These are phyloP conservation scores for Lentinula boryana DNA, from an alignment of 768 basidiomycete genomes.

Conservation along the genomic window DNA sequence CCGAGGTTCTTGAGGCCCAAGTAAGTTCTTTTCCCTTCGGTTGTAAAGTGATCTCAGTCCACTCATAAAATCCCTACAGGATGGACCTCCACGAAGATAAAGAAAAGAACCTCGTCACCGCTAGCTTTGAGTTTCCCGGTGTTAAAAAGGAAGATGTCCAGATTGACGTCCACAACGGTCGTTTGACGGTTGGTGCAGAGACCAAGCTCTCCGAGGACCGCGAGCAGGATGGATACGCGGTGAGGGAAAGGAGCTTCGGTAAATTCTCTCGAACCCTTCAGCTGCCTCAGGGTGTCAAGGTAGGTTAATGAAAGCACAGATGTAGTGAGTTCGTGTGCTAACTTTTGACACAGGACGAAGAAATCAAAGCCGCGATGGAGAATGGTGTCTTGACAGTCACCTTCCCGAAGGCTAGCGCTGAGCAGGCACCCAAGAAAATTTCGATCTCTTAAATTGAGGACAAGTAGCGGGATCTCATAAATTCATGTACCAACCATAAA, in stretches of 20 bases:
- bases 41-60: neutral
- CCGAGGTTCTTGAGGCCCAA: slow-evolving; percentile 22
- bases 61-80: slow-evolving; percentile 22
- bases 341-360: slow-evolving; percentile 16
- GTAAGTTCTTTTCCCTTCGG: slow-evolving; percentile 13
- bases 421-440: slow-evolving; percentile 28
- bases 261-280: slow-evolving; percentile 40
- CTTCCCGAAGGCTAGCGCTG: slow-evolving; percentile 44
- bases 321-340: neutral
- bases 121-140: slow-evolving; percentile 59
- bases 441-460: slow-evolving; percentile 20
- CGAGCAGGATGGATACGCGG: slow-evolving; percentile 33
- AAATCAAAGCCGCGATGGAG: slow-evolving; percentile 41
- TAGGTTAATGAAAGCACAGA: slow-evolving; percentile 17
- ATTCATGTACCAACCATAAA: too few species aligned
- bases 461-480: too few species aligned
- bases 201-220: slow-evolving; percentile 26
- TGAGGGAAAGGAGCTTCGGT: slow-evolving; percentile 49
- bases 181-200: slow-evolving; percentile 50
- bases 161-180: slow-evolving; percentile 47
- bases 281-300: slow-evolving; percentile 51
- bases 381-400: slow-evolving; percentile 44
- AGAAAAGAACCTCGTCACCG: slow-evolving; percentile 44
- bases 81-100: slow-evolving; percentile 53
- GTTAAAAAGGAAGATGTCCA: slow-evolving; percentile 46